Evolutionary conservation across 75 land plant genomes (phyloP).

Genomic region (Sequoia sempervirens): DNA sequence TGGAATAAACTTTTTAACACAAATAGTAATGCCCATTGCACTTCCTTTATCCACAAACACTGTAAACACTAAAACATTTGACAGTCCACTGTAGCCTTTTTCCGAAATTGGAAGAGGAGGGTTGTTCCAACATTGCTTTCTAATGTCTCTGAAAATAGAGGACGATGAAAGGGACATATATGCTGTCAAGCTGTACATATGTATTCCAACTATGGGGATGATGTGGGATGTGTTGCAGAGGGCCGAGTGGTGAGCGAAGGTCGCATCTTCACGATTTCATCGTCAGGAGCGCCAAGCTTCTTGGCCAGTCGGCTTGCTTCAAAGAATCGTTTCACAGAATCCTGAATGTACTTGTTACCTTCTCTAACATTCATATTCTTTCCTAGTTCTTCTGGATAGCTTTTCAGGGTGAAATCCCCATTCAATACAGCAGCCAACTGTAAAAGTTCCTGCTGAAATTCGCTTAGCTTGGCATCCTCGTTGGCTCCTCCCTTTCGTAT

Average conservation of each 20-base stretch:
- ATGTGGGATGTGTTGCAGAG: not conserved
- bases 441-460: constrained; percentile 85
- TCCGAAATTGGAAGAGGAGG: too few species aligned
- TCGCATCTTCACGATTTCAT: constrained; percentile 60
- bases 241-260: constrained; percentile 53
- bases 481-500: constrained; percentile 50
- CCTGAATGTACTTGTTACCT: constrained; percentile 45
- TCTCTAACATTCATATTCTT: constrained; percentile 61
- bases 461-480: constrained; percentile 55
- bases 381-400: constrained; percentile 36
- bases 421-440: constrained; percentile 74
- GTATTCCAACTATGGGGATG: not conserved
- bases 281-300: constrained; percentile 50
- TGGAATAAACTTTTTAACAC: too few species aligned
- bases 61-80: too few species aligned
- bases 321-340: constrained; percentile 59
- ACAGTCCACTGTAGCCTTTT: too few species aligned
- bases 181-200: too few species aligned
- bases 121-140: too few species aligned
- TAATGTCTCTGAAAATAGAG: too few species aligned
- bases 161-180: too few species aligned
- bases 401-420: constrained; percentile 47
- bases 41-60: too few species aligned
- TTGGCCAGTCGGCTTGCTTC: constrained; percentile 49
- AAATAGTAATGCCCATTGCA: too few species aligned